Conservation (phyloP, 768 basidiomycete genomes). For the Mycena alexandri region DNA sequence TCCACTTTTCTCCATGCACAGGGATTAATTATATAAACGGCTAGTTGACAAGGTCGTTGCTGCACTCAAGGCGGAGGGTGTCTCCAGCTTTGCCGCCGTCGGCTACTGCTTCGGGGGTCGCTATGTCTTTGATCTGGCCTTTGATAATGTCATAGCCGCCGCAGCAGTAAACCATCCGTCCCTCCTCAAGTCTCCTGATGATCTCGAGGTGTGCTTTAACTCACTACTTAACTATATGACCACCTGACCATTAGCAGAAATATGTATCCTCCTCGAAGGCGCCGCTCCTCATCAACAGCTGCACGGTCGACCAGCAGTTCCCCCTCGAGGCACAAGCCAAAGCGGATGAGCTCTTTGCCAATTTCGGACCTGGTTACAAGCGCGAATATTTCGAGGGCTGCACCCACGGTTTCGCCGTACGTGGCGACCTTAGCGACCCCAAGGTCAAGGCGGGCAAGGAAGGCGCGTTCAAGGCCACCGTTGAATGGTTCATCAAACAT, state of each 20-base stretch:
- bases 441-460: slow-evolving; percentile 38
- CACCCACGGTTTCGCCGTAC: slow-evolving; percentile 35
- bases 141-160: slow-evolving; percentile 41
- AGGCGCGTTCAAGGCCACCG: slow-evolving; percentile 34
- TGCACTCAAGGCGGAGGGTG: slow-evolving; percentile 40
- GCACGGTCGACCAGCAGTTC: slow-evolving; percentile 27
- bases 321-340: slow-evolving; percentile 30
- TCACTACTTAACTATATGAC: too few relatives aligned
- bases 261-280: slow-evolving; percentile 26
- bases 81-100: slow-evolving; percentile 45
- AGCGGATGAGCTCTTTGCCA: slow-evolving; percentile 30
- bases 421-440: slow-evolving; percentile 36
- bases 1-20: too few relatives aligned
- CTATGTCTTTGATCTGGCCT: slow-evolving; percentile 46
- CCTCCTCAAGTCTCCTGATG: slow-evolving; percentile 46
- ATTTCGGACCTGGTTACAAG: slow-evolving; percentile 35
- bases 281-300: slow-evolving; percentile 38
- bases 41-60: slow-evolving; percentile 44
- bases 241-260: slow-evolving; percentile 16
- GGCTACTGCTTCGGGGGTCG: slow-evolving; percentile 48
- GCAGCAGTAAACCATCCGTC: slow-evolving; percentile 48
- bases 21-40: slow-evolving; percentile 13
- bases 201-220: slow-evolving; percentile 41
- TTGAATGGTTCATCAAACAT: slow-evolving; percentile 36
- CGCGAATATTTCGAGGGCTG: slow-evolving; percentile 36